A percentile compares a stretch with the other conserved stretches of the same genome.
These are phyloP conservation scores for Biancaea sappan DNA, from an alignment of 306 rosid genomes.

Conservation along the genomic window DNA sequence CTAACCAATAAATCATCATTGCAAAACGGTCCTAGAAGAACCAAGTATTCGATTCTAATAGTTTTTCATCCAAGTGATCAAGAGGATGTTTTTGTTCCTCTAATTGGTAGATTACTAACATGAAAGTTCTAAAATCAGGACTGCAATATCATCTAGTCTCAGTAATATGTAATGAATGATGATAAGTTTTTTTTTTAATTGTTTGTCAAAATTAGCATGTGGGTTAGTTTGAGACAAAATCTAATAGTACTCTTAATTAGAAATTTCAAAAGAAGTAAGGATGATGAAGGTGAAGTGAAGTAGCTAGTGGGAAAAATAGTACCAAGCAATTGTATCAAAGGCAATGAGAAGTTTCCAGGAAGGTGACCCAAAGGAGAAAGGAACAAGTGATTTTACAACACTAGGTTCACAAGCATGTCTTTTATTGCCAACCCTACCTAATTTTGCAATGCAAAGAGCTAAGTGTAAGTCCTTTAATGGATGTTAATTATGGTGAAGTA, in stretches of 20 bases:
- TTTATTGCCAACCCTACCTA: constrained; percentile 13
- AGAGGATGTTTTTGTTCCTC: not conserved
- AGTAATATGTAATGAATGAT: too few species aligned
- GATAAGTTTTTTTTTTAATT: too few species aligned
- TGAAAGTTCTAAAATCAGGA: too few species aligned
- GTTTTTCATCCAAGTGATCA: not conserved
- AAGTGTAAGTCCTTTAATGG: not conserved
- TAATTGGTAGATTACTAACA: constrained; percentile 2
- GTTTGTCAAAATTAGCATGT: too few species aligned
- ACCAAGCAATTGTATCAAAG: constrained; percentile 21
- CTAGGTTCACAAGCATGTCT: not conserved
- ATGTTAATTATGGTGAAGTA: not conserved
- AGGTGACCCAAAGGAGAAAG: constrained; percentile 18
- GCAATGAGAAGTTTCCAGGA: constrained; percentile 38
- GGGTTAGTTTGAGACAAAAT: too few species aligned
- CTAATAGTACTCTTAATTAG: too few species aligned
- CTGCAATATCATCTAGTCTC: too few species aligned
- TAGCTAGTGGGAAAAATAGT: constrained; percentile 20
- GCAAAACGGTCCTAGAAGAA: not conserved
- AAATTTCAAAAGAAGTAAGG: too few species aligned
- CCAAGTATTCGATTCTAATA: not conserved
- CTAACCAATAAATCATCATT: not conserved
- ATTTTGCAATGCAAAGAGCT: not conserved
- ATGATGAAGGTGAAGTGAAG: too few species aligned
- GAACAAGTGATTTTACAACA: not conserved